phyloP scores from a whole-genome alignment of 768 basidiomycete genomes.

The Termitomyces sp. region DNA sequence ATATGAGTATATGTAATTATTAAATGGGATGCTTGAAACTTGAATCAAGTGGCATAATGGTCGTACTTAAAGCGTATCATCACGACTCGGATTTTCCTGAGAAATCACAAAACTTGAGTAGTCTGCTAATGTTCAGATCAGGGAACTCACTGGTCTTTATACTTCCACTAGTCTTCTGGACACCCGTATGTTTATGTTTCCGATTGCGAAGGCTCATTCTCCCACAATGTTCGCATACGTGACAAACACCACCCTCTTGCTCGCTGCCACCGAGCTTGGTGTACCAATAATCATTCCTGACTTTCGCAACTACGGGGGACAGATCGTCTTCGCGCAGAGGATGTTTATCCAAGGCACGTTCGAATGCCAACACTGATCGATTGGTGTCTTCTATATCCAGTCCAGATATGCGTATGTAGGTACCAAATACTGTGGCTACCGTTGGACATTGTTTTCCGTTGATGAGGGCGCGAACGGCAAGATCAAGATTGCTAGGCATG shows the following conservation, averaged over 20 bases:
- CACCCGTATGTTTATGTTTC: not conserved
- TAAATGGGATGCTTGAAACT: not conserved
- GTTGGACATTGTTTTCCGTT: conserved; percentile 8
- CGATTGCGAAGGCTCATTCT: not conserved
- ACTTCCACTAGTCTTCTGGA: not conserved
- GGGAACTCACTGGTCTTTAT: not conserved
- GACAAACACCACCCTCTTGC: conserved; percentile 6
- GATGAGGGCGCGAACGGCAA: conserved; percentile 8
- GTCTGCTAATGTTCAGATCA: not conserved
- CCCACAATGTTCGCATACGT: conserved; percentile 12
- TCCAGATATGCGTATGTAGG: conserved; percentile 13
- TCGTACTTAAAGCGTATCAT: not conserved
- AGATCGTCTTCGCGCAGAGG: conserved; percentile 5
- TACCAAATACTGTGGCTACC: conserved; percentile 11
- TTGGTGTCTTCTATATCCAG: conserved; percentile 6
- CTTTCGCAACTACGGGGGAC: conserved; percentile 9
- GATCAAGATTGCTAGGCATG: conserved; percentile 16
- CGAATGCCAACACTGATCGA: conserved; percentile 10
- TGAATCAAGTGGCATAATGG: not conserved
- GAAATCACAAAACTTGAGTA: not conserved
- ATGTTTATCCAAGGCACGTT: conserved; percentile 16
- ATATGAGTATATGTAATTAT: not conserved
- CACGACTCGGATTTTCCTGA: not conserved
- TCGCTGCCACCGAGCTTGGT: conserved; percentile 13
- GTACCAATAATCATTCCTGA: conserved; percentile 17